Percentiles rank a stretch among this genome's conserved stretches.
These are phyloP conservation scores for Gossypium australe DNA, from an alignment of 345 rosid species.

Conservation along the genomic window DNA sequence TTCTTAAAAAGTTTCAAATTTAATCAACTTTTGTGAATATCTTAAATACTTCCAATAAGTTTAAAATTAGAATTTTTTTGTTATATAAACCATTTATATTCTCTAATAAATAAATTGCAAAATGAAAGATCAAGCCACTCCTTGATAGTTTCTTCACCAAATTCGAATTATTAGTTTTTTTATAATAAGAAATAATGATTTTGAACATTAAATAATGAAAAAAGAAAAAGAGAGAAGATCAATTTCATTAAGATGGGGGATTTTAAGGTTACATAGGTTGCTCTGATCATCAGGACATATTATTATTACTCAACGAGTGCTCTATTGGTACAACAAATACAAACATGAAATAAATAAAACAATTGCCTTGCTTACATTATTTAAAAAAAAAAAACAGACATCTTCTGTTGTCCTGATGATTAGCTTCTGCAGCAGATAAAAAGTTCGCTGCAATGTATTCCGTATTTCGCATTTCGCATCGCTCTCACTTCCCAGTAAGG, in stretches of 20 bases:
- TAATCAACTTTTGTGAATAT: too few species aligned
- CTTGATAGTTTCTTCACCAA: too few species aligned
- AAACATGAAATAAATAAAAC: neutral
- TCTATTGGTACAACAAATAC: neutral
- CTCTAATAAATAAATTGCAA: too few species aligned
- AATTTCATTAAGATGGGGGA: neutral
- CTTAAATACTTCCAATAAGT: too few species aligned
- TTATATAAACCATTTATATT: too few species aligned
- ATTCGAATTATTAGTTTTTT: too few species aligned
- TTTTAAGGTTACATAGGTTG: neutral
- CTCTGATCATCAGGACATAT: neutral
- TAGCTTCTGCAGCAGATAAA: constrained; percentile 20
- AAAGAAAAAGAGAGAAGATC: too few species aligned
- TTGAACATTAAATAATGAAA: too few species aligned
- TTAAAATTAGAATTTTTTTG: too few species aligned
- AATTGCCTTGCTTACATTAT: neutral
- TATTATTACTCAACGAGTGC: neutral
- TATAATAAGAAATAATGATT: too few species aligned
- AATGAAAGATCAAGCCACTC: too few species aligned
- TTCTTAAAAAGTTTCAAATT: too few species aligned
- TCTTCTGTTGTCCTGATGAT: neutral
- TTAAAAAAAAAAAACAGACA: neutral
- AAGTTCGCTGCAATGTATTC: constrained; percentile 14
- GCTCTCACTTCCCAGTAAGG: neutral
- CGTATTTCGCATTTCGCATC: neutral